Evolutionary conservation across 805 yeast species (phyloP).

Genomic region (Candida succiphila): DNA sequence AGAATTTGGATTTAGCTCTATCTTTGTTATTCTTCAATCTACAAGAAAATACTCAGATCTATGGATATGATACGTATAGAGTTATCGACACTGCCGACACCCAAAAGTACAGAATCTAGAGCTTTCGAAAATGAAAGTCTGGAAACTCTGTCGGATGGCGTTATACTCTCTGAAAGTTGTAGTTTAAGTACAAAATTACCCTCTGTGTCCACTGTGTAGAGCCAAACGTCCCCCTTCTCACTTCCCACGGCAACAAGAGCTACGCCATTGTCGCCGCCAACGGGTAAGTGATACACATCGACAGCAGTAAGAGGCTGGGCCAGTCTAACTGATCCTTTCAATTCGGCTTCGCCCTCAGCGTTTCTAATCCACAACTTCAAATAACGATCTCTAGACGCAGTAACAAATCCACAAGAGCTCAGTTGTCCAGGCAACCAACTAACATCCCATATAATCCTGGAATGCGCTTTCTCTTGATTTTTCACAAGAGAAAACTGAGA

Average conservation of each 20-base stretch:
- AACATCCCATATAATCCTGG: conserved; percentile 93
- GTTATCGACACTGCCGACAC: conserved; percentile 56
- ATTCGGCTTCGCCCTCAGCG: conserved; percentile 16
- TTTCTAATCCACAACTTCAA: conserved; percentile 54
- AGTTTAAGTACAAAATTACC: conserved; percentile 20
- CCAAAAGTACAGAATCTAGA: conserved; percentile 29
- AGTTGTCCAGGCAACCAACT: conserved; percentile 61
- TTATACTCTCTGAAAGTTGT: conserved; percentile 25
- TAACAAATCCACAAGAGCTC: conserved; percentile 44
- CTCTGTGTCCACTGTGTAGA: conserved; percentile 28
- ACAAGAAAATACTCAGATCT: no score
- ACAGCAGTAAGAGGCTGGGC: conserved; percentile 58
- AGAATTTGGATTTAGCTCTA: no score
- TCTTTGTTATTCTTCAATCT: no score
- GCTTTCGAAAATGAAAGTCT: conserved; percentile 42
- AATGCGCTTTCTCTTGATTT: conserved; percentile 62
- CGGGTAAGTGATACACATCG: conserved; percentile 29
- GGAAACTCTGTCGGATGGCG: conserved; percentile 56
- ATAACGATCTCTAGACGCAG: conserved; percentile 78
- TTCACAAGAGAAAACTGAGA: conserved; percentile 18
- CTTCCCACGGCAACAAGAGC: conserved; percentile 52
- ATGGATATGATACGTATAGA: no score
- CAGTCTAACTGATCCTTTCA: conserved; percentile 33
- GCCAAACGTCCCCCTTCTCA: conserved; percentile 52
- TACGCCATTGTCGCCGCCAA: conserved; percentile 17